Base-by-base conservation (phyloP, 495 filamentous ascomycete species). In the Trypethelium eluteriae region DNA sequence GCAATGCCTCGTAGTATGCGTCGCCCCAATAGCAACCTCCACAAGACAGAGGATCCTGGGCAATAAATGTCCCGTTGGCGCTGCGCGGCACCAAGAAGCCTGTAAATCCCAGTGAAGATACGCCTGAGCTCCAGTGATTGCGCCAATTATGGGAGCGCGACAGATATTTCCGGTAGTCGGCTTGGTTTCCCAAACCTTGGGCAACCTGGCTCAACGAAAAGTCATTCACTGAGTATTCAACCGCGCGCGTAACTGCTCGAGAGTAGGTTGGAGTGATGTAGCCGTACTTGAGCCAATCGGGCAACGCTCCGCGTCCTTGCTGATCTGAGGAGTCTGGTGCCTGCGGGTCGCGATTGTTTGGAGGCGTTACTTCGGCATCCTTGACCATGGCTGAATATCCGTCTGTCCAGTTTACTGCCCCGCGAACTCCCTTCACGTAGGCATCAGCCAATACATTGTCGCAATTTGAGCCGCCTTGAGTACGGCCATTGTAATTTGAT, bases 371-470 rank as follows among this genome's bases (percentile, higher is more conserved):
- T 75, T 91, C 88, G 32, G 87, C 89, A 63, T 92, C 81, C 63
- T 82, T 85, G n/a, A 86, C 76, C 84, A 92, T 88, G 38, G 89
- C 88, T 39, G 76, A 73, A 68, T 86, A 90, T 9, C 83, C 88
- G 63, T 85, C 86, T n/a, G 80, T 76, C 88, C 89, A 91, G 71
- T 91, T 80, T 9, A 91, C 76, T n/a, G 74, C 78, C 6, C 81
- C 83, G 11, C 83, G 78, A 32, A 91, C 83, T 1, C 87, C 86
- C 66, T 91, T 91, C 41, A 91, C 83, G 68, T 86, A 91, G 1
- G 88, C 87, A 70, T 92, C 89, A 0, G 88, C 89, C 35, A 92
- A 81, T 7, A 92, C 79, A 67, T 88, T 89, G 73, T 92, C 89
- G 1, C 84, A 84, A 68, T 90, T 90, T 6, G 84, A 89, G 7